Base-by-base conservation (phyloP, 208 protist species). In the Leishmania major region DNA sequence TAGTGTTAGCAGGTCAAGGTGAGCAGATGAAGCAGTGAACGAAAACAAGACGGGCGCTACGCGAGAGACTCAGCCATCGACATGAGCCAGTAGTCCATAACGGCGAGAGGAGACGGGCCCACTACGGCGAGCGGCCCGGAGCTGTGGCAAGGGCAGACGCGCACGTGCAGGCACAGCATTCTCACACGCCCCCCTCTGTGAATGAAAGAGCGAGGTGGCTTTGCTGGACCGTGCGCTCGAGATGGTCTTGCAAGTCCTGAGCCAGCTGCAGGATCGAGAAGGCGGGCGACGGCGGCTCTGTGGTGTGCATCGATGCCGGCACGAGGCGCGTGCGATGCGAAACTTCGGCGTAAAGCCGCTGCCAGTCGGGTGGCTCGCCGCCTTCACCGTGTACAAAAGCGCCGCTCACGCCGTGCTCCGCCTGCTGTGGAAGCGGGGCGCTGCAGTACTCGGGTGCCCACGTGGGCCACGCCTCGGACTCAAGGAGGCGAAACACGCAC, bases 401-500 rank as follows among this genome's bases (percentile, higher is more conserved):
- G 4, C 45, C 28, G 17, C 40, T 22, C 11, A 53, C 25, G 53
- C 49, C 57, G 55, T 51, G 49, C 25, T 7, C 40, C 7, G 5
- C 8, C 17, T 43, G 31, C 53, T 35, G 53, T 53, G 73, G 51
- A 62, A 47, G 25, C 25, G n/a, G 22, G 17, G 19, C 70, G 45
- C 11, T 37, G 70, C 43, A 74, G 13, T 59, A 35, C 35, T 82
- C 57, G 25, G 69, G 53, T 43, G 47, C 66, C 83, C 74, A 82
- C 31, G 70, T 47, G 17, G 83, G 66, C 83, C 83, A 86, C 78
- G 73, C 71, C 69, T 86, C 82, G 6, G 35, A 31, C 64, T 89
- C 82, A 37, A 95, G 53, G 40, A 92, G 71, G 53, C 85, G 80
- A 74, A 97, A 91, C 19, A 91, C 79, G 47, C 90, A 91, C 40